These are phyloP conservation scores for Cystobasidium pallidum DNA, from an alignment of 1,284 basidiomycete species.

Conservation along the genomic window DNA sequence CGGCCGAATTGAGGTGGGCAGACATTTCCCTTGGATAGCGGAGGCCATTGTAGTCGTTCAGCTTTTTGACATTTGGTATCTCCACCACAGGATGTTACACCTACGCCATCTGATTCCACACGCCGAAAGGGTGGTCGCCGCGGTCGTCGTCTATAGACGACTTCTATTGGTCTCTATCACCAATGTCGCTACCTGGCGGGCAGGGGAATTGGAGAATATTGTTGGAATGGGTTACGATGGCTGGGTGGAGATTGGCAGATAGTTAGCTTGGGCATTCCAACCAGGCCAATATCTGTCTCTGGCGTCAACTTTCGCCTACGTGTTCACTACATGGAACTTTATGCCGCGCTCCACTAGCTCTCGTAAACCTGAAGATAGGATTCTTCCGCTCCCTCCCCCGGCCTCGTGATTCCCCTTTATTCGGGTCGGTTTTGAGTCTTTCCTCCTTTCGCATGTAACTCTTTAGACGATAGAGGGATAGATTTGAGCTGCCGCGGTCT, in stretches of 20 bases:
- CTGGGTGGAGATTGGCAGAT: not conserved
- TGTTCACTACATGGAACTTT: not conserved
- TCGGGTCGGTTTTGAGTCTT: not conserved
- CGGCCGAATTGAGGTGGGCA: constrained; percentile 84
- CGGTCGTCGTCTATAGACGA: constrained; percentile 45
- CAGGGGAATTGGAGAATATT: constrained; percentile 23
- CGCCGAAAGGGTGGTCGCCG: constrained; percentile 75
- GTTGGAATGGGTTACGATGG: not conserved
- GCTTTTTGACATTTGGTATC: not conserved
- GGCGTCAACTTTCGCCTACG: not conserved
- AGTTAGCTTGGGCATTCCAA: not conserved
- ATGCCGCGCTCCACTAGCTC: not conserved
- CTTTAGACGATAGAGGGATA: constrained; percentile 12
- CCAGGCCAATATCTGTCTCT: not conserved
- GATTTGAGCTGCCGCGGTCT: constrained; percentile 14
- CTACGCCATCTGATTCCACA: constrained; percentile 95
- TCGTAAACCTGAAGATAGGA: not conserved
- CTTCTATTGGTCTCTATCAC: constrained; percentile 15
- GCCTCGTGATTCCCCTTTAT: constrained; percentile 31
- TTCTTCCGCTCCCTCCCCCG: constrained; percentile 22
- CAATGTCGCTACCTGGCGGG: constrained; percentile 40
- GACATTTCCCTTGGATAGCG: not conserved
- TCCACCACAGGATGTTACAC: constrained; percentile 71
- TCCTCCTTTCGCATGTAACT: not conserved
- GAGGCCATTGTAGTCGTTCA: not conserved